Evolutionary conservation across 1,284 basidiomycete species (phyloP), one percentile per base, ranked within the genome.

Genomic region (Thecaphora thlaspeos): DNA sequence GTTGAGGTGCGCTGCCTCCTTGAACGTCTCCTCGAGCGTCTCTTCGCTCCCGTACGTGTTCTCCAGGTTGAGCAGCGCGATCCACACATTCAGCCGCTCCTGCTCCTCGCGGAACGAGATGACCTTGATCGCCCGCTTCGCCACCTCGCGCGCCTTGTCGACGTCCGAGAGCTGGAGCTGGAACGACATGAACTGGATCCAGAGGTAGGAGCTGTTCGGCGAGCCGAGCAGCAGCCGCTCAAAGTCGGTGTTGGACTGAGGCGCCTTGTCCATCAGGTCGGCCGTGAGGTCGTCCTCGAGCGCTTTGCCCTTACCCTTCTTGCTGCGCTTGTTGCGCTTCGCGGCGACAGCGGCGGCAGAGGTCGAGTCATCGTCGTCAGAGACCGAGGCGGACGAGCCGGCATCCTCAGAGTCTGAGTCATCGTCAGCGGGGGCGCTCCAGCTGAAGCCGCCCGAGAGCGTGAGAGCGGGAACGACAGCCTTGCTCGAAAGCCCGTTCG

Each of bases 161-260:
- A 97, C 83, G 79, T 99, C 94, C 40, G 92, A 91, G 15, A 98
- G 85, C 68, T 93, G 91, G 4, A 98, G 82, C 66, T 94, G 90
- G 85, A 97, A 95, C 5, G 93, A 94, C 91, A 99, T 97, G 79
- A 94, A 98, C 79, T 96, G 94, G 59, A 99, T 88, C 95, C 95
- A 99, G 38, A 98, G 83, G 80, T 88, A 96, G 0, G 96, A 98
- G 14, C 91, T 96, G 79, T 96, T 92, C 4, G 95, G 95, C 0
- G 93, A 94, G n/a, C 90, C 89, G 24, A 97, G 83, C 32, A 99
- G 84, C 19, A 92, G 81, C 15, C 95, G 87, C 80, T 99, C 95
- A 72, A 96, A 98, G 76, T 98, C 94, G 42, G 88, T 85, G 52
- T 88, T 88, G 1, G 94, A 96, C 76, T 92, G 88, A 1, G 94